A percentile compares a stretch with the other conserved stretches of the same genome.
Conservation (phyloP, 257 asterid genomes). For the Thymus quinquecostatus region DNA sequence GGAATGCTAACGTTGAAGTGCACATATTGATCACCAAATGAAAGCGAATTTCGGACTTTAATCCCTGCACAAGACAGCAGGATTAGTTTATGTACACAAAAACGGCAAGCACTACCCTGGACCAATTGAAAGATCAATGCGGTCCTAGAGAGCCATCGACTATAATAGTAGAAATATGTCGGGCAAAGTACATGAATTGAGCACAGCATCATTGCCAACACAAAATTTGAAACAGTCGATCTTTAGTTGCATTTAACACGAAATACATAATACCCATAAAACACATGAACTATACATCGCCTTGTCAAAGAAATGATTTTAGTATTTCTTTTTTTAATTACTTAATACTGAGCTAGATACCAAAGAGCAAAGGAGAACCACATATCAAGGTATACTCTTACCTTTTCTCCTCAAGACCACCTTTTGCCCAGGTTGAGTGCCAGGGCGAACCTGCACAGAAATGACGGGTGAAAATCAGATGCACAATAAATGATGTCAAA, state of each 20-base stretch:
- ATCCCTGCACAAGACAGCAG: constrained; percentile 57
- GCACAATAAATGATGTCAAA: constrained; percentile 10
- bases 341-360: constrained; percentile 7
- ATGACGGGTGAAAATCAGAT: constrained; percentile 17
- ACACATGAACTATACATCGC: constrained; percentile 1
- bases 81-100: neutral
- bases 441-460: constrained; percentile 73
- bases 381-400: constrained; percentile 32
- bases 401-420: constrained; percentile 86
- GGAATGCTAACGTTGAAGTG: constrained; percentile 92
- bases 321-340: neutral
- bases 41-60: constrained; percentile 58
- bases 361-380: constrained; percentile 15
- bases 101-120: neutral
- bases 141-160: constrained; percentile 1
- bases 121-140: neutral
- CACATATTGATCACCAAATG: constrained; percentile 86
- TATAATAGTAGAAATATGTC: neutral
- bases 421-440: constrained; percentile 94
- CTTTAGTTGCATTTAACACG: neutral
- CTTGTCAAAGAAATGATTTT: neutral
- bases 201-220: no score
- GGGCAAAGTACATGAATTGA: neutral
- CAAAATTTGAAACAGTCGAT: neutral
- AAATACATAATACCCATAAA: neutral